Evolutionary conservation across 441 rosid genomes (phyloP).

Genomic region (Bruguiera hainesii): DNA sequence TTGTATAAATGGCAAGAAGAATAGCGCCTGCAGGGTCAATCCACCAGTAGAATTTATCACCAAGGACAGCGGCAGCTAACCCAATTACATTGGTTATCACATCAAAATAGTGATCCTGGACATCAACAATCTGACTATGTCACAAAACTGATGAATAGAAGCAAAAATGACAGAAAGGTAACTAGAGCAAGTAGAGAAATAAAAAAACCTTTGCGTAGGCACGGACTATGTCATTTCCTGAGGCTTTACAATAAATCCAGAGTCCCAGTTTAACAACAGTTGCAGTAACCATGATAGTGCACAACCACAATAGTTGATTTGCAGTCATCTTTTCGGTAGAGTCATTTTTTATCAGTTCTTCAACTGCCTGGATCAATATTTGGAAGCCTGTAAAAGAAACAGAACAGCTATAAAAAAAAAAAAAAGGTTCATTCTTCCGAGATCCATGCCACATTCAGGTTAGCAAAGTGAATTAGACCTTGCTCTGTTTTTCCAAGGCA

Average conservation of each 20-base stretch:
- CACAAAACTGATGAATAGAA: slow-evolving; percentile 2
- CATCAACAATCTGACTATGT: slow-evolving; percentile 1
- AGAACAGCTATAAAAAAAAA: background rate
- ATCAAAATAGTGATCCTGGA: slow-evolving; percentile 83
- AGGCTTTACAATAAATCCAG: slow-evolving; percentile 79
- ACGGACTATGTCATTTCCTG: slow-evolving; percentile 71
- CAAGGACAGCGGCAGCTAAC: slow-evolving; percentile 68
- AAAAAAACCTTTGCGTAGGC: slow-evolving; percentile 77
- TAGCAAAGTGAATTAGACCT: too few species aligned
- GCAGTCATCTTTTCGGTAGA: slow-evolving; percentile 44
- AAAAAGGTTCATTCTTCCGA: background rate
- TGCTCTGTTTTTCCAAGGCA: too few species aligned
- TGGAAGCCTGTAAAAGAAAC: slow-evolving; percentile 56
- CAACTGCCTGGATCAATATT: slow-evolving; percentile 61
- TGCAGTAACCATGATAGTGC: slow-evolving; percentile 69
- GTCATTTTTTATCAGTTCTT: slow-evolving; percentile 44
- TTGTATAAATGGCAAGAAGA: slow-evolving; percentile 70
- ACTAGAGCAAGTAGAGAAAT: background rate
- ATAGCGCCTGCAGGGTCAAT: slow-evolving; percentile 82
- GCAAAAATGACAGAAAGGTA: background rate
- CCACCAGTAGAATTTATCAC: slow-evolving; percentile 73
- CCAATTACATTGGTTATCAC: slow-evolving; percentile 81
- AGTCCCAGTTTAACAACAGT: slow-evolving; percentile 65
- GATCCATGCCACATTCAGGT: background rate
- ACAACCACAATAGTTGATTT: slow-evolving; percentile 56